These are phyloP conservation scores for Spatholobus suberectus DNA, from an alignment of 306 rosid species.

Conservation along the genomic window DNA sequence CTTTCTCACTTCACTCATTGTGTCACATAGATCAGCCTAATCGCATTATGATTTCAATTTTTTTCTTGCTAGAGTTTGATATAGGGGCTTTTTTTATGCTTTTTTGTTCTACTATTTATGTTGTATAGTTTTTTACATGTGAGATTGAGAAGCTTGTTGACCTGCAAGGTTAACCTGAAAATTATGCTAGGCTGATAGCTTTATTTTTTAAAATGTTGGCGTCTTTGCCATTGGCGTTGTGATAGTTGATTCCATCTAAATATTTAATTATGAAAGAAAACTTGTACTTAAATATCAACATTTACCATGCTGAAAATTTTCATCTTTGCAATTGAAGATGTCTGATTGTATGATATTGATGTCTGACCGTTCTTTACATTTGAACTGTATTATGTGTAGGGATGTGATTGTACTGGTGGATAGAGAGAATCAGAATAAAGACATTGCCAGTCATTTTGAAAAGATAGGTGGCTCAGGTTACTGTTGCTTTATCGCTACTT, in stretches of 20 bases:
- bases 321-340: not conserved
- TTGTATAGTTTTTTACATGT: not conserved
- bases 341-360: not conserved
- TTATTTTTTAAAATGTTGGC: not conserved
- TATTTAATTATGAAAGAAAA: not conserved
- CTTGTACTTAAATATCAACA: not conserved
- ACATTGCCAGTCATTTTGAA: constrained; percentile 43
- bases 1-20: not conserved
- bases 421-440: constrained; percentile 49
- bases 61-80: not conserved
- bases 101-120: not conserved
- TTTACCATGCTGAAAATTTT: not conserved
- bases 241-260: not conserved
- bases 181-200: not conserved
- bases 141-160: constrained; percentile 1
- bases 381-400: constrained; percentile 44
- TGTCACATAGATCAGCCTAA: not conserved
- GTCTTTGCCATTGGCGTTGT: not conserved
- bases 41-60: not conserved
- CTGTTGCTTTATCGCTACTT: constrained; percentile 40
- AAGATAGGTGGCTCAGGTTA: constrained; percentile 41
- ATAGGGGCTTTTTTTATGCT: not conserved
- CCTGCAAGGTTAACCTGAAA: constrained; percentile 10
- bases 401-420: constrained; percentile 39
- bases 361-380: not conserved